These are phyloP conservation scores for Acacia pycnantha DNA, from an alignment of 331 rosid genomes.

Conservation along the genomic window DNA sequence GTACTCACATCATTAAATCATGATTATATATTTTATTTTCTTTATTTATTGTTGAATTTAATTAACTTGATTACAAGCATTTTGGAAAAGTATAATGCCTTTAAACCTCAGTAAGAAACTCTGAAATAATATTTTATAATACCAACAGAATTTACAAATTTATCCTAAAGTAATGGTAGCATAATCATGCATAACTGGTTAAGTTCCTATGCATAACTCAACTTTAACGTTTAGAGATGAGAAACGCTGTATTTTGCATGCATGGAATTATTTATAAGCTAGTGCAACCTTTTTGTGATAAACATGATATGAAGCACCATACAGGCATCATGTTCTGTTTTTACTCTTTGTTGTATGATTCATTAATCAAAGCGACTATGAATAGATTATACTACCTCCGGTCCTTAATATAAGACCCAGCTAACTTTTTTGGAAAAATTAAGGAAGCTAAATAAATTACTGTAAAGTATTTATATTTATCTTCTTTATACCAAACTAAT, in stretches of 20 bases:
- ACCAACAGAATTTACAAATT: neutral
- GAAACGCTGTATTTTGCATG: neutral
- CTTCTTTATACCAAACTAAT: too few relatives aligned
- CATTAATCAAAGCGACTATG: neutral
- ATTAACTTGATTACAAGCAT: neutral
- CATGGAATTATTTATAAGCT: neutral
- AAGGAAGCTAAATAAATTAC: too few relatives aligned
- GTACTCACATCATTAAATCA: neutral
- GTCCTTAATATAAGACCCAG: too few relatives aligned
- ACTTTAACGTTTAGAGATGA: neutral
- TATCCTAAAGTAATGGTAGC: neutral
- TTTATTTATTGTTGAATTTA: neutral
- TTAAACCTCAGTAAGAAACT: neutral
- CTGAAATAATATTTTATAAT: neutral
- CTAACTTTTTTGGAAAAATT: too few relatives aligned
- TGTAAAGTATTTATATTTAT: too few relatives aligned
- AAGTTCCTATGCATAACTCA: neutral
- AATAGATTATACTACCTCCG: neutral
- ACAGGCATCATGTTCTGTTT: neutral
- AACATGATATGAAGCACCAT: neutral
- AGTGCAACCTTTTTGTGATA: neutral
- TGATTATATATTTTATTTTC: constrained; percentile 6
- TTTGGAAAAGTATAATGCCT: neutral
- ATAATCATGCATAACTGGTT: neutral
- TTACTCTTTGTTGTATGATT: neutral